Percentiles rank a stretch among this genome's conserved stretches.
phyloP scores from a whole-genome alignment of 768 basidiomycete species.

The Crassisporium funariophilum region DNA sequence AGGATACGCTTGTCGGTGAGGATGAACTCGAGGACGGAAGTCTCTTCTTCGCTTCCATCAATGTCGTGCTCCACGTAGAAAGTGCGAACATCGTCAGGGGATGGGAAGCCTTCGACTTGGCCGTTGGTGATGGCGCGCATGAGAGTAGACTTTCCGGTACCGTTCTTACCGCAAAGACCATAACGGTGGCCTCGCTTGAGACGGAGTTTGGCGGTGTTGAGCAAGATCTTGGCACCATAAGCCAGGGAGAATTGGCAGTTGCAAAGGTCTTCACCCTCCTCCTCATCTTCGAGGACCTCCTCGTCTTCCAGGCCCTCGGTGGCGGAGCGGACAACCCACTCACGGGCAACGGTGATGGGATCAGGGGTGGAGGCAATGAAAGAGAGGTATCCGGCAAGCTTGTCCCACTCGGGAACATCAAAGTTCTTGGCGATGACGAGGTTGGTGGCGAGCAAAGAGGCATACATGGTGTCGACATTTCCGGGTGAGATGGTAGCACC shows the following conservation, averaged over 20 bases:
- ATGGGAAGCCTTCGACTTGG: constrained; percentile 98
- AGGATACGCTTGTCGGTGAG: constrained; percentile 81
- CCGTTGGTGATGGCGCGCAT: constrained; percentile 94
- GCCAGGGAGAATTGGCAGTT: constrained; percentile 99
- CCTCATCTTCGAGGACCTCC: constrained; percentile 81
- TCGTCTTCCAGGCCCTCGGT: constrained; percentile 71
- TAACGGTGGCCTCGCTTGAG: constrained; percentile 99
- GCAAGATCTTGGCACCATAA: constrained; percentile 97
- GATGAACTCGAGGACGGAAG: constrained; percentile 89
- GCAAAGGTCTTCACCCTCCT: constrained; percentile 98
- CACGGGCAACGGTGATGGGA: constrained; percentile 65
- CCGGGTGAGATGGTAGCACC: constrained; percentile 60
- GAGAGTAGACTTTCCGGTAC: constrained; percentile 95
- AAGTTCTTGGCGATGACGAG: constrained; percentile 92
- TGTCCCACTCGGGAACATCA: constrained; percentile 85
- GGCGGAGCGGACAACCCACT: constrained; percentile 91
- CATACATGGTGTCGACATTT: constrained; percentile 67
- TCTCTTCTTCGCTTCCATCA: constrained; percentile 92
- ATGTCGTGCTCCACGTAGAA: constrained; percentile 99
- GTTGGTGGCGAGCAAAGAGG: constrained; percentile 78
- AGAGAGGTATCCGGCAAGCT: constrained; percentile 73
- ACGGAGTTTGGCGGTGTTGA: constrained; percentile 95
- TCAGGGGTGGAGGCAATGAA: constrained; percentile 69
- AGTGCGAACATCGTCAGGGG: constrained; percentile 94
- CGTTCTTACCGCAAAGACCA: constrained; percentile 98